Percentiles rank a stretch among this genome's conserved stretches.
Conservation (phyloP, 441 rosid genomes). For the Corymbia calophylla region DNA sequence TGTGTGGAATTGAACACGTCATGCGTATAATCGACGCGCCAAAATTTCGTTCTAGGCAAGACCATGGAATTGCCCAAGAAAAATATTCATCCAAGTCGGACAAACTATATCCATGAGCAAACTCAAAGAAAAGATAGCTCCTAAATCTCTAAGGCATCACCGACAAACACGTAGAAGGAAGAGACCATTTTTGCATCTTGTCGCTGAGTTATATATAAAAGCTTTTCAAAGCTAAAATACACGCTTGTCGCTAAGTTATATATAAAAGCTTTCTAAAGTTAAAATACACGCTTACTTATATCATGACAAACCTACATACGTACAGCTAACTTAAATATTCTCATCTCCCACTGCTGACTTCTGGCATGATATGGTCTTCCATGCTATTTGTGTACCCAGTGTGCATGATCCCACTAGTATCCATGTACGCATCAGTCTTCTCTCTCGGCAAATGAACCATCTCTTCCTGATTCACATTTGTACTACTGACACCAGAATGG, state of each 20-base stretch:
- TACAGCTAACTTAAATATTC: neutral
- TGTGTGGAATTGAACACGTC: neutral
- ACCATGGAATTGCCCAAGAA: neutral
- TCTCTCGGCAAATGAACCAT: rapidly evolving
- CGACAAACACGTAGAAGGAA: rapidly evolving
- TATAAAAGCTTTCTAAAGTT: too few relatives aligned
- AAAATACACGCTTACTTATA: too few relatives aligned
- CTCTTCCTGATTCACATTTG: neutral
- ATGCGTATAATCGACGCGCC: neutral
- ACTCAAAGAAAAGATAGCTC: neutral
- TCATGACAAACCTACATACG: rapidly evolving
- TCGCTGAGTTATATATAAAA: neutral
- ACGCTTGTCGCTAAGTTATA: neutral
- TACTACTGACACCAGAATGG: rapidly evolving
- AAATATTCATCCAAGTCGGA: neutral
- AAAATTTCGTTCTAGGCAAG: neutral
- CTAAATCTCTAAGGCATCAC: neutral
- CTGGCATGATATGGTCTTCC: neutral
- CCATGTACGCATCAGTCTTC: neutral
- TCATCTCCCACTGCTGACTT: neutral
- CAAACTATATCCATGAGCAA: neutral
- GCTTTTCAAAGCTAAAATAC: neutral
- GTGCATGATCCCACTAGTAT: neutral
- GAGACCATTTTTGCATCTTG: neutral
- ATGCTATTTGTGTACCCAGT: neutral